Percentiles rank a stretch among this genome's conserved stretches.
phyloP scores from a whole-genome alignment of 2,329 filamentous ascomycete genomes.

The Metarhizium brunneum region DNA sequence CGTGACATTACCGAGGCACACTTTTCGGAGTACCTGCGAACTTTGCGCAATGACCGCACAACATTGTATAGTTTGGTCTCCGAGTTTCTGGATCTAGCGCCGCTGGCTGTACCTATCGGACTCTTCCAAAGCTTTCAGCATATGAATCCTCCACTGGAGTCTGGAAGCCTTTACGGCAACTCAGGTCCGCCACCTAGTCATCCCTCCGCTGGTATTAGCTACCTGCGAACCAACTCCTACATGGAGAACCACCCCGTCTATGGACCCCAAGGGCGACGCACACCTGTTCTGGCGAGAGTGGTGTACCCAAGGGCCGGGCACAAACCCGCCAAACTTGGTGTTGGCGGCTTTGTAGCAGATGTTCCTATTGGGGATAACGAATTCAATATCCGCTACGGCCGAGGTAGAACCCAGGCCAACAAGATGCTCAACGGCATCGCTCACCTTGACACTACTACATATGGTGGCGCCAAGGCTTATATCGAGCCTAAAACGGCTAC shows the following conservation, averaged over 20 bases:
- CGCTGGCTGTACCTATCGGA: constrained; percentile 29
- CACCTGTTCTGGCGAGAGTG: constrained; percentile 42
- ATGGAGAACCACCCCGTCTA: constrained; percentile 53
- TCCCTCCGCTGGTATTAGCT: constrained; percentile 53
- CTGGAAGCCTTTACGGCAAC: constrained; percentile 36
- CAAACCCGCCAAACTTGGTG: constrained; percentile 35
- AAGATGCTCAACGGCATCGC: constrained; percentile 25
- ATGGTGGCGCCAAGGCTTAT: constrained; percentile 47
- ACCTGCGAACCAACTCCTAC: constrained; percentile 45
- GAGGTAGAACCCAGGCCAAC: constrained; percentile 11
- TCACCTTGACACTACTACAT: constrained; percentile 35
- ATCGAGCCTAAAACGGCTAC: constrained; percentile 34
- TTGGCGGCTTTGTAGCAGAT: constrained; percentile 44
- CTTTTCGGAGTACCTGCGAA: constrained; percentile 41
- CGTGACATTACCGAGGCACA: constrained; percentile 39
- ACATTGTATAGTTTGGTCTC: constrained; percentile 45
- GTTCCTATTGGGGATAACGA: constrained; percentile 31
- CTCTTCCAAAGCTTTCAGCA: constrained; percentile 9
- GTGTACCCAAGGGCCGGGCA: constrained; percentile 32
- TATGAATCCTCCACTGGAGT: constrained; percentile 14
- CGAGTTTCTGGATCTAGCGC: constrained; percentile 53
- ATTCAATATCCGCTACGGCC: constrained; percentile 25
- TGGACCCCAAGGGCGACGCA: constrained; percentile 43
- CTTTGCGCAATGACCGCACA: constrained; percentile 40
- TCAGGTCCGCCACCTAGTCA: constrained; percentile 51